A percentile compares a stretch with the other conserved stretches of the same genome.
phyloP scores from a whole-genome alignment of 2,329 filamentous ascomycete species.

The Curvularia hawaiiensis region DNA sequence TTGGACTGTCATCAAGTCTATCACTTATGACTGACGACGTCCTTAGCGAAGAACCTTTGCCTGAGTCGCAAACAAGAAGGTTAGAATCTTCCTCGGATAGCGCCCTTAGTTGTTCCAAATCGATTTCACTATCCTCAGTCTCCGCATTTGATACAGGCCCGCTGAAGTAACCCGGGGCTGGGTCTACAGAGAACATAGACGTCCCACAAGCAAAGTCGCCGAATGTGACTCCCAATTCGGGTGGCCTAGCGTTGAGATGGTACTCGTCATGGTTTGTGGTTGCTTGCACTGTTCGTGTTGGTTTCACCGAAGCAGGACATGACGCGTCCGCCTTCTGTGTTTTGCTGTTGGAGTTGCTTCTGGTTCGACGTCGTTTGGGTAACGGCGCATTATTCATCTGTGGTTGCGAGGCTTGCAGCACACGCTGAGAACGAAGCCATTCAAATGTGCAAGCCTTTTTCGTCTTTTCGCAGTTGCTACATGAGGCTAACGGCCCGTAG shows the following conservation, averaged over 20 bases:
- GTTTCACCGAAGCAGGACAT: neutral
- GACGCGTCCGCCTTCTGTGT: slow-evolving; percentile 6
- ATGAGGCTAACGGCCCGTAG: slow-evolving; percentile 44
- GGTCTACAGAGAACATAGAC: slow-evolving; percentile 19
- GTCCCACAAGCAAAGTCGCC: slow-evolving; percentile 35
- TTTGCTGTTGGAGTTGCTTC: slow-evolving; percentile 18
- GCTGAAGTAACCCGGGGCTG: slow-evolving; percentile 7
- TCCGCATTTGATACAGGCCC: slow-evolving; percentile 7
- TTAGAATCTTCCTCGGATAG: slow-evolving; percentile 20
- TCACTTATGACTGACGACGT: slow-evolving; percentile 30
- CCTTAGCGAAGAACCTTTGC: slow-evolving; percentile 33
- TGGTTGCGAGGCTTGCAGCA: slow-evolving; percentile 35
- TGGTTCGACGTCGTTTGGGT: slow-evolving; percentile 39
- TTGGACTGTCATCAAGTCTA: slow-evolving; percentile 17
- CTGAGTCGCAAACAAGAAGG: slow-evolving; percentile 29
- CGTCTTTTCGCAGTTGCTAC: slow-evolving; percentile 52
- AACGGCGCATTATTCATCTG: slow-evolving; percentile 26
- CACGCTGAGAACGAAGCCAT: slow-evolving; percentile 48
- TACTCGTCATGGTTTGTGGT: slow-evolving; percentile 7
- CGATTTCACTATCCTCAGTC: neutral
- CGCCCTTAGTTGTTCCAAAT: slow-evolving; percentile 7
- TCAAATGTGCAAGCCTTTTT: slow-evolving; percentile 54
- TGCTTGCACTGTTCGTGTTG: neutral
- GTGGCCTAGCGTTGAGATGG: slow-evolving; percentile 11
- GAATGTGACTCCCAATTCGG: slow-evolving; percentile 35